Evolutionary conservation across 75 land plant genomes (phyloP).

Genomic region (Azolla pinnata): DNA sequence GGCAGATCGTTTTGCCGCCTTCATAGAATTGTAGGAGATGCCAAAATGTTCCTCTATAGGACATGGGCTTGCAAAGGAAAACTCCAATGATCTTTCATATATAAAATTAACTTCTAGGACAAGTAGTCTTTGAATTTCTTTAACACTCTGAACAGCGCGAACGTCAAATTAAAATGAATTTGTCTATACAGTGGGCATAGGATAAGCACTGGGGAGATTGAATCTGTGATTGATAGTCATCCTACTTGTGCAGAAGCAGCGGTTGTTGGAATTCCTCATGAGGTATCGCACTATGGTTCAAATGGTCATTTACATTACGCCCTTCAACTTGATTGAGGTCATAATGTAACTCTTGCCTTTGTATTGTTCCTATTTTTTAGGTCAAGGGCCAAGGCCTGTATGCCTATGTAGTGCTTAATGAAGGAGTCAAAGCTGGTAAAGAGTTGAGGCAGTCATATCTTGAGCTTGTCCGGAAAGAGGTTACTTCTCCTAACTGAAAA

Average conservation of each 20-base stretch:
- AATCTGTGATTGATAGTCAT: conserved; percentile 15
- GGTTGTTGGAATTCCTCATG: conserved; percentile 15
- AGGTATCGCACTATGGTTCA: conserved; percentile 1
- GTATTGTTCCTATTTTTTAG: conserved; percentile 6
- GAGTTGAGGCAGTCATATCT: conserved; percentile 10
- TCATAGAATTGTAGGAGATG: too few relatives aligned
- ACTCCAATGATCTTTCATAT: too few relatives aligned
- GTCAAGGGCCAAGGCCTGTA: conserved; percentile 24
- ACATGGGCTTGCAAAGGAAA: too few relatives aligned
- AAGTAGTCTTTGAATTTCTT: too few relatives aligned
- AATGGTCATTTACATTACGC: too few relatives aligned
- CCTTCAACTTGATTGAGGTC: too few relatives aligned
- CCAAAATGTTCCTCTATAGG: too few relatives aligned
- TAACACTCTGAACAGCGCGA: too few relatives aligned
- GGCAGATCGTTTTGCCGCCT: too few relatives aligned
- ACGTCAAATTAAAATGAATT: too few relatives aligned
- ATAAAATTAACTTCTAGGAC: too few relatives aligned
- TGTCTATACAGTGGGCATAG: conserved; percentile 28
- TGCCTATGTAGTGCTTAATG: conserved; percentile 13
- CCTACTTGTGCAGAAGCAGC: conserved; percentile 21
- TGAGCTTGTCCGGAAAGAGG: conserved; percentile 14
- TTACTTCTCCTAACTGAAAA: too few relatives aligned
- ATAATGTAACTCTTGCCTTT: not conserved
- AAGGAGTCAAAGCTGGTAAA: conserved; percentile 6
- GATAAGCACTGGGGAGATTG: conserved; percentile 24